Base-by-base conservation (phyloP, 2,329 filamentous ascomycete genomes). In the Trichophyton equinum region DNA sequence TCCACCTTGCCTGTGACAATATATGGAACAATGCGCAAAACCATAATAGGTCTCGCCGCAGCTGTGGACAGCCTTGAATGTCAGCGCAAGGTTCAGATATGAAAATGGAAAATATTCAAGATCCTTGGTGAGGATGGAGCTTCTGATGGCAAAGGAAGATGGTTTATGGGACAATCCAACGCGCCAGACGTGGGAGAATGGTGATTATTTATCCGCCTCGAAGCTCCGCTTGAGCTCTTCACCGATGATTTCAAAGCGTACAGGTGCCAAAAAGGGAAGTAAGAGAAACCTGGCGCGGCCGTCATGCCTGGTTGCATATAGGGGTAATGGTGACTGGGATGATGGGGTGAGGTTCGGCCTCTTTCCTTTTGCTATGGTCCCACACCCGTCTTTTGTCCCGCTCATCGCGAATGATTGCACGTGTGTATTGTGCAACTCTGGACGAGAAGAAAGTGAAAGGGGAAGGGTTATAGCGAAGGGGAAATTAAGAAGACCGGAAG, bases 1-100 rank as follows among this genome's bases (percentile, higher is more conserved):
- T 66, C 65, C 65, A 66, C 64, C 44, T 65, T 66, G 64, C 46
- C 62, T 62, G 61, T 62, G 63, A 63, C 44, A 62, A 62, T 60
- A 18, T 30, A 63, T 60, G 62, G 62, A 57, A 58, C 27, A 30
- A 63, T 57, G 25, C 62, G 62, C 59, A 61, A 30, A 57, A 63
- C 51, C 62, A 63, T 63, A 63, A 57, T 44, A 57, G 40, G 40
- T 44, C 18, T 44, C 55, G 40, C 55, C 36, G 40, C 20, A 33
- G 30, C 51, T 55, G 30, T 55, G 51, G n/a, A 18, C 8, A 55
- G 27, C 13, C 25, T 9, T 55, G n/a, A 33, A 13, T 30, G 33
- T 55, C 51, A 55, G 51, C 51, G 18, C 51, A n/a, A 36, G 8
- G 8, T 55, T 18, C 30, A 44, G 15, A 36, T 33, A 55, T 55